These are phyloP conservation scores for Sophora flavescens DNA, from an alignment of 306 rosid species.

Conservation along the genomic window DNA sequence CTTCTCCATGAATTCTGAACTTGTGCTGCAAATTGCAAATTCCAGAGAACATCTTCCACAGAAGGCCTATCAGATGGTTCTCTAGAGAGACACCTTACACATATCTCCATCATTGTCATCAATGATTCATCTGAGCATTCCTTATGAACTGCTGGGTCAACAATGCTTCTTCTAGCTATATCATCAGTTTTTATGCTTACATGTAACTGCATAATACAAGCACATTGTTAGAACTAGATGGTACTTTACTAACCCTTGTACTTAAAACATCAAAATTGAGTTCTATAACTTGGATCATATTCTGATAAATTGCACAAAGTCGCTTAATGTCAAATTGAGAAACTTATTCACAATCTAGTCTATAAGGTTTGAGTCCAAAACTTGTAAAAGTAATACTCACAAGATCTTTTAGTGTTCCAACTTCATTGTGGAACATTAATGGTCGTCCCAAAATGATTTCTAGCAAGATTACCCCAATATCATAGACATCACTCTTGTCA, in stretches of 20 bases:
- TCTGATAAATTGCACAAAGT: not conserved
- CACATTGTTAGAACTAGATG: constrained; percentile 17
- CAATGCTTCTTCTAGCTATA: constrained; percentile 76
- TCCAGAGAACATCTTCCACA: constrained; percentile 92
- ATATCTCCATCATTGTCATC: constrained; percentile 86
- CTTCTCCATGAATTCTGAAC: constrained; percentile 74
- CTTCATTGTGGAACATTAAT: constrained; percentile 86
- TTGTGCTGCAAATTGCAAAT: constrained; percentile 92
- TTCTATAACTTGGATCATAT: not conserved
- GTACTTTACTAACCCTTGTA: not conserved
- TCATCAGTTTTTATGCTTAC: constrained; percentile 82
- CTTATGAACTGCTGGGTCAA: constrained; percentile 79
- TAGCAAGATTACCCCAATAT: constrained; percentile 84
- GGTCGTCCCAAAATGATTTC: constrained; percentile 92
- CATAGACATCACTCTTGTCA: constrained; percentile 85
- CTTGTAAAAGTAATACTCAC: constrained; percentile 62
- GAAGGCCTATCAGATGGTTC: constrained; percentile 77
- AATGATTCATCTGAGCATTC: constrained; percentile 84
- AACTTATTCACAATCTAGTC: not conserved
- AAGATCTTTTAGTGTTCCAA: constrained; percentile 78
- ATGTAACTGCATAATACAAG: constrained; percentile 60
- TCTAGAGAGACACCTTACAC: constrained; percentile 75
- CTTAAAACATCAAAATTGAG: not conserved
- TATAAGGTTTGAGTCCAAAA: constrained; percentile 7
- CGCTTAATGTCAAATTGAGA: not conserved